Evolutionary conservation across 2,329 filamentous ascomycete species (phyloP).

Genomic region (Fusarium staphyleae): DNA sequence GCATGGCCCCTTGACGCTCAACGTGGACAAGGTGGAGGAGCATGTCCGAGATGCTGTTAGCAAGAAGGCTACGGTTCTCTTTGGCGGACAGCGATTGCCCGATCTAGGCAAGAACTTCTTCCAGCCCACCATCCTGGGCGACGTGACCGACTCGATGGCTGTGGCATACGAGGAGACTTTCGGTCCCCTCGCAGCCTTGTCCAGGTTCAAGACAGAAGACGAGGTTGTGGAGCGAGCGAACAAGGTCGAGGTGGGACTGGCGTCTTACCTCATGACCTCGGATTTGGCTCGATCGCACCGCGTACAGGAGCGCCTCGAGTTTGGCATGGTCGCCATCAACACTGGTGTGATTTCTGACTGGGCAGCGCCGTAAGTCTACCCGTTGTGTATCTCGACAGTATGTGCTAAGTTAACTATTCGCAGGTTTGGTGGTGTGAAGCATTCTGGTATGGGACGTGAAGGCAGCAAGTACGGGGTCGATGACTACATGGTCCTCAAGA

Average conservation of each 20-base stretch:
- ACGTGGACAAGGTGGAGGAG: constrained; percentile 65
- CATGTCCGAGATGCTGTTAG: constrained; percentile 70
- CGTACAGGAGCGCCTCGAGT: constrained; percentile 71
- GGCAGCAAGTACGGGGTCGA: constrained; percentile 67
- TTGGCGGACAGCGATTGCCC: constrained; percentile 68
- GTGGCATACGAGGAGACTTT: constrained; percentile 69
- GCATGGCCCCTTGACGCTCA: constrained; percentile 68
- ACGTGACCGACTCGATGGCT: constrained; percentile 65
- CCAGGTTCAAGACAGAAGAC: constrained; percentile 70
- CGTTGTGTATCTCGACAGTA: not conserved
- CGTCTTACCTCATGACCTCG: constrained; percentile 73
- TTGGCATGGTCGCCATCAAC: constrained; percentile 74
- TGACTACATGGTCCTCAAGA: constrained; percentile 65
- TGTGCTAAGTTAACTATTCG: constrained; percentile 12
- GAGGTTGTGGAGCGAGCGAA: constrained; percentile 67
- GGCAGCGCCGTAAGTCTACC: constrained; percentile 36
- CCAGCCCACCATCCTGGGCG: constrained; percentile 69
- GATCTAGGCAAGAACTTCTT: constrained; percentile 75
- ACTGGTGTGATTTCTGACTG: constrained; percentile 54
- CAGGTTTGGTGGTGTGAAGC: constrained; percentile 67
- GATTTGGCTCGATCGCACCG: constrained; percentile 71
- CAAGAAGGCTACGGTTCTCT: constrained; percentile 67
- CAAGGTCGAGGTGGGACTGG: constrained; percentile 67
- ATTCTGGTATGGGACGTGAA: constrained; percentile 67
- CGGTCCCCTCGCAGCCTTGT: constrained; percentile 68